Percentiles rank a stretch among this genome's conserved stretches.
Evolutionary conservation across 75 land plant genomes (phyloP).

Genomic region (Adiantum capillusveneris): DNA sequence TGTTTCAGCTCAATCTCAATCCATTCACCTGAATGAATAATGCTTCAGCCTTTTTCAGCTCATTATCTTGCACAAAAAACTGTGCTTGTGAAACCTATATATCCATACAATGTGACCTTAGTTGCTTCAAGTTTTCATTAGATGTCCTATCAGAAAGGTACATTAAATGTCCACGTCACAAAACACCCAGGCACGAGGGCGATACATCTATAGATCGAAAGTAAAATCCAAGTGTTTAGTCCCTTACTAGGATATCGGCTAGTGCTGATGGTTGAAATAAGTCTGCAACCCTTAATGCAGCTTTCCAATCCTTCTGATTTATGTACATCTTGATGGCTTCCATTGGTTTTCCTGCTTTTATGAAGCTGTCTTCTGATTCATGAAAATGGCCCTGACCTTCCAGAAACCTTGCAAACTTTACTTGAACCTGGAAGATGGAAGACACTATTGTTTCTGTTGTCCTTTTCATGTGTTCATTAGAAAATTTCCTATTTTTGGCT

Average conservation of each 20-base stretch:
- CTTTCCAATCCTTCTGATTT: slow-evolving; percentile 24
- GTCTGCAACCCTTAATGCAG: slow-evolving; percentile 33
- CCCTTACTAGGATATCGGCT: slow-evolving; percentile 22
- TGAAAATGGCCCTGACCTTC: slow-evolving; percentile 30
- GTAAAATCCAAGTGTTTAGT: too few species aligned
- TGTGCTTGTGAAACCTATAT: slow-evolving; percentile 35
- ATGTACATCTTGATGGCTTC: slow-evolving; percentile 41
- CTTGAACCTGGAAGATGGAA: slow-evolving; percentile 23
- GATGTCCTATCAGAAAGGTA: too few species aligned
- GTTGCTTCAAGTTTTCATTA: too few species aligned
- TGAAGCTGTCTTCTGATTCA: slow-evolving; percentile 31
- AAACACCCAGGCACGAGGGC: too few species aligned
- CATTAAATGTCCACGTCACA: too few species aligned
- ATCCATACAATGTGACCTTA: too few species aligned
- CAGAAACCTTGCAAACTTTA: slow-evolving; percentile 25
- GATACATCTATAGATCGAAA: too few species aligned
- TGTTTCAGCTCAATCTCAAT: too few species aligned
- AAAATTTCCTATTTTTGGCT: too few species aligned
- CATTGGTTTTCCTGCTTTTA: slow-evolving; percentile 33
- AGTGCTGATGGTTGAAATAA: slow-evolving; percentile 30
- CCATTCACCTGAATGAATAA: slow-evolving; percentile 20
- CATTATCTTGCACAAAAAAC: slow-evolving; percentile 18
- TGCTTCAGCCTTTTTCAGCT: slow-evolving; percentile 26
- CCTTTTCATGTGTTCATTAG: too few species aligned
- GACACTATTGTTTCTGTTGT: too few species aligned